Percentiles rank a stretch among this genome's conserved stretches.
Evolutionary conservation across 2,329 filamentous ascomycete genomes (phyloP).

Genomic region (Diplodia intermedia): DNA sequence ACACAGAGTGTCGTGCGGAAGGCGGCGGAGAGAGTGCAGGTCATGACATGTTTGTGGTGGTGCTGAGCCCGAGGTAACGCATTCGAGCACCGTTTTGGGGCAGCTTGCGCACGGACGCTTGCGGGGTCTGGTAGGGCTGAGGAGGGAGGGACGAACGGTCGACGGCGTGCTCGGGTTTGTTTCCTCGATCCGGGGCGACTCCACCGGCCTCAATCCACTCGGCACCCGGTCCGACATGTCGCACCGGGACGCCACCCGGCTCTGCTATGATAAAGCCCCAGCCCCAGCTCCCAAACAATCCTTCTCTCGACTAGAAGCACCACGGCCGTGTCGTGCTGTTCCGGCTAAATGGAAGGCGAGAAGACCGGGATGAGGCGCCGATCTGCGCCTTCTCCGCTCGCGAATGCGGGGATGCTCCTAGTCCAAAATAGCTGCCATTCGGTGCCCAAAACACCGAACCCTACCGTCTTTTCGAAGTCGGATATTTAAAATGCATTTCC

Average conservation of each 20-base stretch:
- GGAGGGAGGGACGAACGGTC: background rate
- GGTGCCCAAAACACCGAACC: background rate
- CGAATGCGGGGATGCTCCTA: too few species aligned
- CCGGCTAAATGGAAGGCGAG: too few species aligned
- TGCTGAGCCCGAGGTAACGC: slow-evolving; percentile 25
- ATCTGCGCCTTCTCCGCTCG: too few species aligned
- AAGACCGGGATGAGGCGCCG: too few species aligned
- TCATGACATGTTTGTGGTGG: background rate
- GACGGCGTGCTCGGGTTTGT: background rate
- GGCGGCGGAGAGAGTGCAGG: background rate
- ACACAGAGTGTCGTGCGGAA: background rate
- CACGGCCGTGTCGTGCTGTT: too few species aligned
- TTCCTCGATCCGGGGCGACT: background rate
- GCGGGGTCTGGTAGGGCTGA: slow-evolving; percentile 22
- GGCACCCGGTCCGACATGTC: background rate
- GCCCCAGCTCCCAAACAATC: too few species aligned
- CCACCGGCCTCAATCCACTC: background rate
- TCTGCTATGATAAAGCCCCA: background rate
- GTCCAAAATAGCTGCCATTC: too few species aligned
- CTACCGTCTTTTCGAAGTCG: background rate
- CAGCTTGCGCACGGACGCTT: slow-evolving; percentile 15
- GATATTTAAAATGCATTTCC: too few species aligned
- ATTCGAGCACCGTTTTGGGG: background rate
- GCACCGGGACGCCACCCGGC: background rate
- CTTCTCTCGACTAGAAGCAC: too few species aligned